Base-by-base conservation (phyloP, 495 filamentous ascomycete genomes). In the Aspergillus sclerotioniger region DNA sequence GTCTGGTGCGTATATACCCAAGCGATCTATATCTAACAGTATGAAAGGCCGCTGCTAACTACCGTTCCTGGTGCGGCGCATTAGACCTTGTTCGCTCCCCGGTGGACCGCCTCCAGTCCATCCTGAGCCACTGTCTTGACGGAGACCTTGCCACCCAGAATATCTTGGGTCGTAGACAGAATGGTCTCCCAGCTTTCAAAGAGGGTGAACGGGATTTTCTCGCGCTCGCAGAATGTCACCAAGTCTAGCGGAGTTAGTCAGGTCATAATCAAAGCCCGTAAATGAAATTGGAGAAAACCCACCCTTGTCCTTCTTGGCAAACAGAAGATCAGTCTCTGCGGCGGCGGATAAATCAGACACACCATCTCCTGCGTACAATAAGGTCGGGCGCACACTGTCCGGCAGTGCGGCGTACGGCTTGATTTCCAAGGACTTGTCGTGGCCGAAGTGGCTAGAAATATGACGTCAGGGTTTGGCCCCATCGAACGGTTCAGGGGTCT, bases 341-440 rank as follows among this genome's bases (percentile, higher is more conserved):
- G 92, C 92, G 9, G 92, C 92, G 31, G 88, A 92, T 44, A 96
- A 76, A 67, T 96, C 92, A 1, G 89, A 93, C 0, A 96, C 90
- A 25, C 92, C 92, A 58, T 96, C 92, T 48, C 92, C 92, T 21
- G 91, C 92, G 62, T 96, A 96, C 60, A 96, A 87, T 69, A 96
- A 81, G 9, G 81, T 82, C 0, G 92, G 92, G 53, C 91, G 78
- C 56, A 86, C 75, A 15, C 75, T 73, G 4, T 81, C 80, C 0
- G 90, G 87, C 10, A 94, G 79, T 35, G 76, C 71, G n/a, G 87
- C 83, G 68, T 96, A 97, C 1, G 87, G 89, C 61, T 89, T 85
- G 64, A 98, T 91, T 61, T 90, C 89, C 35, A 91, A 72, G 29
- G 86, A 90, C 81, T 98, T 97, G 79, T 98, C 93, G 63, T 98